Evolutionary conservation across 108 stramenopile species (phyloP).

Genomic region (Pseudonitzschia delicatissima): DNA sequence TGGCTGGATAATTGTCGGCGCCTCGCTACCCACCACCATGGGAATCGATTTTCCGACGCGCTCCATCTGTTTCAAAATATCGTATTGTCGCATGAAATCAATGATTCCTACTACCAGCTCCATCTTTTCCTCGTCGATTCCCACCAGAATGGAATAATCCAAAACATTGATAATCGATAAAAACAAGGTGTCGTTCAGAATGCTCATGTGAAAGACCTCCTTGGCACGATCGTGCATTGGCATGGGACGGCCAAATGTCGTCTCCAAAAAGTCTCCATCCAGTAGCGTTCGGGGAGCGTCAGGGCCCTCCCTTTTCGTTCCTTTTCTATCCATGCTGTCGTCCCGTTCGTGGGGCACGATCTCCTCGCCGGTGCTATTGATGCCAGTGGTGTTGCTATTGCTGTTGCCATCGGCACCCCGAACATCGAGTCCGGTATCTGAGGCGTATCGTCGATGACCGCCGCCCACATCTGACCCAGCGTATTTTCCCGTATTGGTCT

Average conservation of each 20-base stretch:
- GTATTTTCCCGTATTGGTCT: not conserved
- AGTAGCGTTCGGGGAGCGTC: constrained; percentile 56
- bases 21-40: constrained; percentile 96
- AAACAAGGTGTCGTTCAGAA: constrained; percentile 94
- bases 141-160: constrained; percentile 97
- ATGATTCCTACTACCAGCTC: constrained; percentile 97
- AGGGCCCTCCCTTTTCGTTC: constrained; percentile 12
- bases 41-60: constrained; percentile 92
- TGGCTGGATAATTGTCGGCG: constrained; percentile 98
- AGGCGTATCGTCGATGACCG: constrained; percentile 21
- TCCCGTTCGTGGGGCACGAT: constrained; percentile 11
- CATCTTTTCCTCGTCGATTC: constrained; percentile 89
- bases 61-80: constrained; percentile 97
- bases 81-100: constrained; percentile 97
- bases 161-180: constrained; percentile 94
- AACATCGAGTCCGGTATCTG: constrained; percentile 33
- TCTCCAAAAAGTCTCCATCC: constrained; percentile 96
- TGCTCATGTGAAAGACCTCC: constrained; percentile 89
- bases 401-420: constrained; percentile 17
- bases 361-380: constrained; percentile 20
- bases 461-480: constrained; percentile 14
- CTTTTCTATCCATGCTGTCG: not conserved
- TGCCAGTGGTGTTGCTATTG: constrained; percentile 15
- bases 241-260: constrained; percentile 87
- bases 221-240: constrained; percentile 92